A percentile compares a stretch with the other conserved stretches of the same genome.
Conservation (phyloP, 257 asterid species). For the Solanum pennellii region DNA sequence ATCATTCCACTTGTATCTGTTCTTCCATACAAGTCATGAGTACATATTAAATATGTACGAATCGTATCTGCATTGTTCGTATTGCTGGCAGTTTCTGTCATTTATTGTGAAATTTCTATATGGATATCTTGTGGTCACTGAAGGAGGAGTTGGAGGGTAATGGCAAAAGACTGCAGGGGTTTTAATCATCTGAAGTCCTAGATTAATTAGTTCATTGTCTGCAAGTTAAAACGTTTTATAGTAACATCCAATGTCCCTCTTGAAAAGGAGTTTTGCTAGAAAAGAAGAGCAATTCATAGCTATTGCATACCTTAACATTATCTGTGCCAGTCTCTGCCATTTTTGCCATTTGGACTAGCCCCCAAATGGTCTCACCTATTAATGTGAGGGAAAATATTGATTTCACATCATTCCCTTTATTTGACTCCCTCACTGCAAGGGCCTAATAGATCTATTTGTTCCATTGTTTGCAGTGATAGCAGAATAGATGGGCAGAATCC, state of each 20-base stretch:
- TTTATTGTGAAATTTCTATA: neutral
- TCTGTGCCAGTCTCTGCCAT: neutral
- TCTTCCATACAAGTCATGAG: neutral
- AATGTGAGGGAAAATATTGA: neutral
- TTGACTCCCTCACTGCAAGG: neutral
- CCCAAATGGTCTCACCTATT: neutral
- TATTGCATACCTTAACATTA: neutral
- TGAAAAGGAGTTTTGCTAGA: neutral
- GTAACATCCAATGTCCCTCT: neutral
- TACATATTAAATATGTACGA: neutral
- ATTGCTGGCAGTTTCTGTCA: neutral
- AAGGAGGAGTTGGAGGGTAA: neutral
- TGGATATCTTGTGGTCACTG: neutral
- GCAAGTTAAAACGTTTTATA: neutral
- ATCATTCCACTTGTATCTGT: neutral
- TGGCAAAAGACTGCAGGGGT: neutral
- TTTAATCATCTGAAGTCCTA: neutral
- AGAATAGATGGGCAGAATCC: constrained; percentile 8
- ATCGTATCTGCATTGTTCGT: neutral
- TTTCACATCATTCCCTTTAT: neutral
- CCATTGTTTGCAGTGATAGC: constrained; percentile 22
- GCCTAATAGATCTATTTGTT: neutral
- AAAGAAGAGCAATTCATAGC: neutral
- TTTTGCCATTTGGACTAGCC: neutral
- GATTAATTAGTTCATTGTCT: neutral